phyloP scores from a whole-genome alignment of 2,329 filamentous ascomycete species.

The Apiospora kogelbergensis region DNA sequence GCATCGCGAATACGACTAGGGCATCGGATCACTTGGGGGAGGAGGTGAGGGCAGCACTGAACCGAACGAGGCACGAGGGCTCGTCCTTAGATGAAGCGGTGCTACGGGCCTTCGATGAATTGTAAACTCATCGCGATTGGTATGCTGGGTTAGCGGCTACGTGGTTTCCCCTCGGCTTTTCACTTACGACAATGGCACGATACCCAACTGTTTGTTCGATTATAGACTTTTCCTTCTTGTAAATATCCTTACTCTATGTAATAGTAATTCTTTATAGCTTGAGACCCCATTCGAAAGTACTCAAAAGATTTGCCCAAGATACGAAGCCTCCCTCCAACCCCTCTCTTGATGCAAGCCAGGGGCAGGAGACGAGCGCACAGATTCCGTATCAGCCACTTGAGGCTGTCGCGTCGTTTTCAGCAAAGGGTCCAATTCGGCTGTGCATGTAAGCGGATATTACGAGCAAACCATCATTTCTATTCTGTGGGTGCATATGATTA shows the following conservation, averaged over 20 bases:
- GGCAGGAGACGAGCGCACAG: background rate
- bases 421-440: background rate
- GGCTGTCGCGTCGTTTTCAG: background rate
- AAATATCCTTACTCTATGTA: background rate
- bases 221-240: background rate
- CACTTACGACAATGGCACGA: slow-evolving; percentile 6
- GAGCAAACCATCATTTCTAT: background rate
- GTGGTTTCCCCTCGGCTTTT: background rate
- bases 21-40: slow-evolving; percentile 24
- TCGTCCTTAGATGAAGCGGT: slow-evolving; percentile 23
- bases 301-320: background rate
- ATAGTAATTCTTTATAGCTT: background rate
- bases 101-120: slow-evolving; percentile 33
- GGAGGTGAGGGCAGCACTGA: slow-evolving; percentile 28
- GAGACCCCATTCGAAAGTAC: too few species aligned
- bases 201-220: slow-evolving; percentile 2
- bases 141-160: background rate
- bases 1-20: slow-evolving; percentile 22
- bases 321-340: too few species aligned
- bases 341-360: background rate
- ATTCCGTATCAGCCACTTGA: background rate
- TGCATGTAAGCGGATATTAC: background rate
- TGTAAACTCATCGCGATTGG: slow-evolving; percentile 21
- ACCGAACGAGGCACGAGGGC: slow-evolving; percentile 21
- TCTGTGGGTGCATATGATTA: background rate